Evolutionary conservation across 1,284 basidiomycete genomes (phyloP), one percentile per base, ranked within the genome.

Genomic region (Sutorius eximius): DNA sequence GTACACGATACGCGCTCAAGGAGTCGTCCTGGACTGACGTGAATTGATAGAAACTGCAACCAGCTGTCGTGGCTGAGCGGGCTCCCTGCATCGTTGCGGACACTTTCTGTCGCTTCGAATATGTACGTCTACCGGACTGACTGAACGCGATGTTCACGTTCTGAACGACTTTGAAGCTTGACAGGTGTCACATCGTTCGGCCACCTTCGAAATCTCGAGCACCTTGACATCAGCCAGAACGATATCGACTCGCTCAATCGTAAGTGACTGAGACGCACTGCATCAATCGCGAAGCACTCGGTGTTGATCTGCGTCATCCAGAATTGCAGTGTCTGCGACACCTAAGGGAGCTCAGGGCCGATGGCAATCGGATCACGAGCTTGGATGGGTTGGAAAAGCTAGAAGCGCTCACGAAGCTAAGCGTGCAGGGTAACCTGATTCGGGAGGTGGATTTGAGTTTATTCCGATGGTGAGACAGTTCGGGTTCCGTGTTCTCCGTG

Each of bases 181-280:
- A 91, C 93, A 60, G 84, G 86, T 57, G 76, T 97, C 60, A 94
- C 93, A 27, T 94, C 95, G 22, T 97, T 95, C 70, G 82, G 82
- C 66, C 95, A 98, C 71, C 77, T 99, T 61, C 75, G 80, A 37
- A 91, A 92, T 70, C 80, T 99, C 41, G 92, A 95, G 73, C 85
- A 82, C 64, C 81, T 99, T 61, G 94, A 99, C 74, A 86, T 99
- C 60, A 95, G 93, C 70, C 74, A 84, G 63, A 99, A 99, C 71
- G 83, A 92, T 58, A 81, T 99, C 51, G 92, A 95, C 60, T 92
- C 89, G 15, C 77, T 97, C 45, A 81, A 80, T 45, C 92, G 93
- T 95, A 71, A 73, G 92, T 85, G 49, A 42, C 32, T 48, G 36
- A 50, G n/a, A 44, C 12, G 29, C 20, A 30, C 2, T 34, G 42